Conservation (phyloP, 495 filamentous ascomycete genomes). For the Xylaria intraflava region DNA sequence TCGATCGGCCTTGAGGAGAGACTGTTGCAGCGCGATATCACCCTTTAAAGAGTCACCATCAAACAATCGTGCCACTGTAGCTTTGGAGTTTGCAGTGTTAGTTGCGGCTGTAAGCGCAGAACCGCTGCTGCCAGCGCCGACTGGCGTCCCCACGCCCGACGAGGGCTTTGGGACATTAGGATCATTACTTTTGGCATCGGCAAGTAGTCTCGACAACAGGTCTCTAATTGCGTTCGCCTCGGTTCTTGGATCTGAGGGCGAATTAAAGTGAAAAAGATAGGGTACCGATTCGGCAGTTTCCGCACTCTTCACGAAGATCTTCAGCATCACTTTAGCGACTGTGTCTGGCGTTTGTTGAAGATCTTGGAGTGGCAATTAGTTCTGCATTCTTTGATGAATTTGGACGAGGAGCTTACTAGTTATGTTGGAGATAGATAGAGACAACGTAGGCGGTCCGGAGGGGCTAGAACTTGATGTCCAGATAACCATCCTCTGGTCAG, state of each 20-base stretch:
- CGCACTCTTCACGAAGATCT: constrained; percentile 66
- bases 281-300: constrained; percentile 51
- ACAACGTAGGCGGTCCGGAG: constrained; percentile 51
- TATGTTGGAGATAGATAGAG: constrained; percentile 66
- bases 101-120: constrained; percentile 44
- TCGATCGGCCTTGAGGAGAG: constrained; percentile 69
- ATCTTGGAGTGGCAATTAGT: constrained; percentile 42
- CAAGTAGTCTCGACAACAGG: constrained; percentile 67
- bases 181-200: constrained; percentile 55
- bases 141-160: constrained; percentile 18
- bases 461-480: constrained; percentile 66
- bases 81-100: constrained; percentile 39
- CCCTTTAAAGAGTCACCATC: constrained; percentile 67
- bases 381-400: background rate
- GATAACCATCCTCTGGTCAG: constrained; percentile 61
- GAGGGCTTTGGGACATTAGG: constrained; percentile 34
- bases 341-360: constrained; percentile 86
- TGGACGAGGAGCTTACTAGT: constrained; percentile 52
- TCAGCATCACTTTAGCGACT: constrained; percentile 81
- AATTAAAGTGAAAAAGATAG: constrained; percentile 84
- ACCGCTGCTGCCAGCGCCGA: constrained; percentile 38
- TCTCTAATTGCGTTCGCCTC: constrained; percentile 83
- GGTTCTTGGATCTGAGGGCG: constrained; percentile 60
- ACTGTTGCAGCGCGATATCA: constrained; percentile 76
- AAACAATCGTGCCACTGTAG: constrained; percentile 53